Evolutionary conservation across 2,329 filamentous ascomycete species (phyloP), one percentile per base, ranked within the genome.

Genomic region (Sarocladiaceae sp.): DNA sequence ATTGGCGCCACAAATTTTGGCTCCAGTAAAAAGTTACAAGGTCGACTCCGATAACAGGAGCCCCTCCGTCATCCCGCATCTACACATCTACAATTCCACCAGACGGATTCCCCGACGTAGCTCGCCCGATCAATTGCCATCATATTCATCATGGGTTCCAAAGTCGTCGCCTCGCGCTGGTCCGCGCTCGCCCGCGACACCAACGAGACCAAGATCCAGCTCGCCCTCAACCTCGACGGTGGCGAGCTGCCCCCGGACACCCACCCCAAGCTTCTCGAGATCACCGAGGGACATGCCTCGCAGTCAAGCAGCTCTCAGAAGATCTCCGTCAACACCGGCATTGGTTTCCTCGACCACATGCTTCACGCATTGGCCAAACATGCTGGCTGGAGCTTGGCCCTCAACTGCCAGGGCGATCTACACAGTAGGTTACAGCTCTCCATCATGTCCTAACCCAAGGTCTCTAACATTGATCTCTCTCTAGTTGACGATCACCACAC

Each of bases 261-360:
- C 52, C 80, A 87, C 64, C 64, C 75, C 51, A 76, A 72, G 56
- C 74, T 83, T 55, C 70, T 76, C 57, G 71, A 77, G 15, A 62
- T 59, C 18, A 73, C 70, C 31, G 81, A 81, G 54, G 77, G 78
- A 53, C 94, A 99, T 68, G 93, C 94, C 26, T 86, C 86, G 1
- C 93, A 99, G 71, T 77, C 84, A 58, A 93, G 88, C 60, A 84
- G 87, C 60, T 88, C 86, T 37, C 94, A 97, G 71, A 84, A 83
- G 55, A 97, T 97, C 66, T 83, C 83, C 65, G 79, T 97, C 59
- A 86, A 90, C 77, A 96, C 93, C 0, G 94, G 94, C 58, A 96
- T 99, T 69, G 94, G 94, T 54, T 99, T 99, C 72, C 79, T 99
- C 53, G 94, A 99, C 74, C 94, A 99, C 77, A 97, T 99, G 93